Evolutionary conservation across 2,329 filamentous ascomycete species (phyloP).

Genomic region (Lizonia empirigonia): DNA sequence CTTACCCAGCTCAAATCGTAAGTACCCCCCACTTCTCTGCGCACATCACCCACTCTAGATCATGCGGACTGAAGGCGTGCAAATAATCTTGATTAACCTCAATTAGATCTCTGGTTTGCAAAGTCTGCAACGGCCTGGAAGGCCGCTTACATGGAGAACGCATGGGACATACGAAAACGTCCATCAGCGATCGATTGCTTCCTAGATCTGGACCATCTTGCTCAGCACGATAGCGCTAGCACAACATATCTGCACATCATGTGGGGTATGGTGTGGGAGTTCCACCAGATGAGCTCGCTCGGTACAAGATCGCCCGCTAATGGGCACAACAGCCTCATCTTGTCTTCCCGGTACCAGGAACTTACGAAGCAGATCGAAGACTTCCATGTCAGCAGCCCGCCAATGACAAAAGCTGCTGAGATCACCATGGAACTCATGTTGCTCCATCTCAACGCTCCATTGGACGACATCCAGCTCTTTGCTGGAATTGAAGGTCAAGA

Average conservation of each 20-base stretch:
- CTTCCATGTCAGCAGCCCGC: slow-evolving; percentile 54
- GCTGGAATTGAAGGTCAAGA: slow-evolving; percentile 71
- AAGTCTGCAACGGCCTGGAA: slow-evolving; percentile 70
- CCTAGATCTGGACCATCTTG: slow-evolving; percentile 31
- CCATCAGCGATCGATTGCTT: slow-evolving; percentile 41
- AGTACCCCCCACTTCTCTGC: not conserved
- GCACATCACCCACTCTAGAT: not conserved
- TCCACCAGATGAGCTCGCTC: slow-evolving; percentile 64
- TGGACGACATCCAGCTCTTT: slow-evolving; percentile 70
- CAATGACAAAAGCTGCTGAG: slow-evolving; percentile 40
- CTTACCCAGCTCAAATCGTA: slow-evolving; percentile 63
- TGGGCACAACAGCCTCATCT: slow-evolving; percentile 43
- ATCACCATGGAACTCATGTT: slow-evolving; percentile 58
- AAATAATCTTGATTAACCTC: not conserved
- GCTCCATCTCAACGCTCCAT: slow-evolving; percentile 67
- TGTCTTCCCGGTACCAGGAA: slow-evolving; percentile 56
- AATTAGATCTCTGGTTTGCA: slow-evolving; percentile 65
- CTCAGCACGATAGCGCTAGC: slow-evolving; percentile 46
- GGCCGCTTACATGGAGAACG: slow-evolving; percentile 57
- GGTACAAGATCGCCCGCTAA: slow-evolving; percentile 51
- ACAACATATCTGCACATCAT: slow-evolving; percentile 69
- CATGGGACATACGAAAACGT: slow-evolving; percentile 18
- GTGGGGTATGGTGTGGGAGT: slow-evolving; percentile 70
- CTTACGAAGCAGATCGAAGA: slow-evolving; percentile 64
- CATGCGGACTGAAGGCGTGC: not conserved